Base-by-base conservation (phyloP, 2,329 filamentous ascomycete species). In the Fonsecaea pugnacius region DNA sequence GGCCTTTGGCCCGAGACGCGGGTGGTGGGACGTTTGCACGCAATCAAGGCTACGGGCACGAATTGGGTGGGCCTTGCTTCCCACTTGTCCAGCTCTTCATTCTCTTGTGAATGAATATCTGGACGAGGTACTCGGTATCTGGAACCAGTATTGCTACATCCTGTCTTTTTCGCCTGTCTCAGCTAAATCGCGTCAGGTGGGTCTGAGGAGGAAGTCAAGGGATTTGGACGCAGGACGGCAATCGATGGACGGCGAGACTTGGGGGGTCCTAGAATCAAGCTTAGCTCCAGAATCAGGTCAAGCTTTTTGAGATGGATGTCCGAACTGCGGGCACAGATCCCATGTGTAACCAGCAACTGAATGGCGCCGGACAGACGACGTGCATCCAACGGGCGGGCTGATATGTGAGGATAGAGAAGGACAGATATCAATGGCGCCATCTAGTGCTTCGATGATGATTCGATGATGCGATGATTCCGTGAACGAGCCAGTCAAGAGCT, bases 381-480 rank as follows among this genome's bases (percentile, higher is more conserved):
- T 48, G 43, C 43, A 48, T 48, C 8, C 43, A 48, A 48, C 43
- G 43, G 21, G 18, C 21, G 18, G 16, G 38, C 38, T 16, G 12
- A 36, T n/a, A 16, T 40, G 43, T 48, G 43, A 48, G 10, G 2
- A 16, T n/a, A 24, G 43, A 27, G 18, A 27, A 24, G 27, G 21
- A 48, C 43, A 48, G 43, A 48, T 9, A 27, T 24, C 43, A 48
- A 48, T 24, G 43, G 43, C 43, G 43, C 43, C 43, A 48, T 48
- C 38, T 43, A 9, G 16, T 18, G 16, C 38, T 18, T 40, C 12
- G 36, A 46, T 46, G n/a, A 46, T 46, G 40, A 46, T 48, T 27
- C 8, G 43, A 48, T 48, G 43, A 48, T 24, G 8, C 43, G 43
- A 48, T 48, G 43, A 48, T 48, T 24, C 21, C 10, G 7, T 7